phyloP scores from a whole-genome alignment of 148 eudicot genomes.

The Vaccinium myrtillus region DNA sequence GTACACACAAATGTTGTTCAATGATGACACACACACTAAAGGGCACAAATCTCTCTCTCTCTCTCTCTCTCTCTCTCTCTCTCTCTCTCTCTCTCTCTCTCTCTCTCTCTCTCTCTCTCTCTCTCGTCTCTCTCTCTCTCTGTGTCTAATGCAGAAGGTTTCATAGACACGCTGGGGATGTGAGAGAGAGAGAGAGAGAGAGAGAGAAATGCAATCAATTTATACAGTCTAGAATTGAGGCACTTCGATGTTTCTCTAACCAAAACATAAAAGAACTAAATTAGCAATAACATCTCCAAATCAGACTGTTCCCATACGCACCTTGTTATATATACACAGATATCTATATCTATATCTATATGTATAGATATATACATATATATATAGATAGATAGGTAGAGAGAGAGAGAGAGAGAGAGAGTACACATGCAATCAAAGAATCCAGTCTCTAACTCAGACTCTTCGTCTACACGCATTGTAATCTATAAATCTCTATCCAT shows the following conservation, averaged over 20 bases:
- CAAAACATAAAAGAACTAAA: background rate
- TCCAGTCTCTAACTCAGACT: background rate
- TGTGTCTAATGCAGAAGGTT: no score
- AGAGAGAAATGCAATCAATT: no score
- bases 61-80: no score
- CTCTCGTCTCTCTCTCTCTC: no score
- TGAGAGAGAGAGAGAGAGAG: no score
- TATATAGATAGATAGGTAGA: no score
- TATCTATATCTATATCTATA: no score
- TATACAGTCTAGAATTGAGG: no score
- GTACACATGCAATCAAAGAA: background rate
- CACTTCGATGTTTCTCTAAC: no score
- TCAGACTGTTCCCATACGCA: background rate
- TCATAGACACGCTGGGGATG: no score
- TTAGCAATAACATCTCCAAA: background rate
- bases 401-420: background rate
- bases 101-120: background rate
- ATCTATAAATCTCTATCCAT: no score
- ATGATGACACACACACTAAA: background rate
- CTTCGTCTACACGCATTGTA: background rate
- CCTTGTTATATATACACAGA: background rate
- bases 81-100: no score
- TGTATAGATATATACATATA: background rate
- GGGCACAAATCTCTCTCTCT: background rate
- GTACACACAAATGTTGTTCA: background rate